Percentiles rank a stretch among this genome's conserved stretches.
Conservation (phyloP, 257 asterid species). For the Capsicum baccatum region DNA sequence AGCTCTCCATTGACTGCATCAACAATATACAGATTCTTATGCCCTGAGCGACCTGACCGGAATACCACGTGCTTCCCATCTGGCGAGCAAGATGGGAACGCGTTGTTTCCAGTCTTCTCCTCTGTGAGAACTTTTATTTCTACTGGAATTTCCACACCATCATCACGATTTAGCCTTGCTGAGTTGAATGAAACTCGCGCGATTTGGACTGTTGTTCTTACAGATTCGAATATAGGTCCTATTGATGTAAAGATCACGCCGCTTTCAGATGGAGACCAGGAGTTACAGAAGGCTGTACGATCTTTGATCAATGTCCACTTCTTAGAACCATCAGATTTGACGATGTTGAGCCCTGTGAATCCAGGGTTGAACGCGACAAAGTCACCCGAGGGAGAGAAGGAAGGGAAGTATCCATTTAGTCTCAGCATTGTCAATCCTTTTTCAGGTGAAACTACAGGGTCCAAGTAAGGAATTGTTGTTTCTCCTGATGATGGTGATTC, state of each 20-base stretch:
- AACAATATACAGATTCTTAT: slow-evolving; percentile 68
- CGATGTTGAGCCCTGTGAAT: slow-evolving; percentile 54
- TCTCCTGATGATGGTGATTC: slow-evolving; percentile 49
- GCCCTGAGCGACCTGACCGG: slow-evolving; percentile 80
- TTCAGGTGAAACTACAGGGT: slow-evolving; percentile 54
- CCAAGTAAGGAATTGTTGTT: slow-evolving; percentile 55
- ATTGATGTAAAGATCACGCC: slow-evolving; percentile 68
- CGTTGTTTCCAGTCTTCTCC: slow-evolving; percentile 76
- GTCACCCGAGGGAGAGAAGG: slow-evolving; percentile 68
- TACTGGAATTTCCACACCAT: slow-evolving; percentile 38
- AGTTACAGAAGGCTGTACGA: slow-evolving; percentile 57
- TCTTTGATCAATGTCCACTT: slow-evolving; percentile 61
- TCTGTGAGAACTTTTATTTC: slow-evolving; percentile 65
- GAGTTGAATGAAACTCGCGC: slow-evolving; percentile 72
- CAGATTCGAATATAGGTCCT: slow-evolving; percentile 71
- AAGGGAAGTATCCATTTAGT: slow-evolving; percentile 68
- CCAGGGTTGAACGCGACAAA: slow-evolving; percentile 53
- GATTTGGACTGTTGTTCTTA: slow-evolving; percentile 55
- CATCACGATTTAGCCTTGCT: slow-evolving; percentile 35
- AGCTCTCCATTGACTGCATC: slow-evolving; percentile 69
- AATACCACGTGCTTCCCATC: slow-evolving; percentile 73
- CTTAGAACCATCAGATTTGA: slow-evolving; percentile 70
- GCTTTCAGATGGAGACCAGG: slow-evolving; percentile 73
- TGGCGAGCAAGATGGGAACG: slow-evolving; percentile 82
- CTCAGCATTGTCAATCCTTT: slow-evolving; percentile 58